phyloP scores from a whole-genome alignment of 345 rosid genomes.

The Dimocarpus longan region DNA sequence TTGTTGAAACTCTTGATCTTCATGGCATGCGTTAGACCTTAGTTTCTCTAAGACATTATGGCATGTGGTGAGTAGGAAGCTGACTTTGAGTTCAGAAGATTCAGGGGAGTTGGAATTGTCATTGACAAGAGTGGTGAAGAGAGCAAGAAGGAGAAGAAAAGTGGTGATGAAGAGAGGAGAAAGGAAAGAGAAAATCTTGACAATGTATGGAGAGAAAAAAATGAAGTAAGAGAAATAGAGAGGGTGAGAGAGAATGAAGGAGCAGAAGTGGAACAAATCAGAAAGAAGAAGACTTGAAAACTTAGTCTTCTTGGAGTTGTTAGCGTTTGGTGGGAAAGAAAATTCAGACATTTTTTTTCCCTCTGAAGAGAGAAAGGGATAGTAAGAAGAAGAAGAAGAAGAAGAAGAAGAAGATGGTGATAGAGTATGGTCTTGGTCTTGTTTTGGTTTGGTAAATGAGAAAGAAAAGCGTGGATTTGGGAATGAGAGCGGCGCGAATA shows the following conservation, averaged over 20 bases:
- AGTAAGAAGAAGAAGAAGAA: not conserved
- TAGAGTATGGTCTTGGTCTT: conserved; percentile 12
- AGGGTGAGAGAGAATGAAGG: conserved; percentile 64
- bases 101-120: conserved; percentile 22
- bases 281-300: conserved; percentile 54
- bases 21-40: conserved; percentile 39
- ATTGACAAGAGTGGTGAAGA: conserved; percentile 43
- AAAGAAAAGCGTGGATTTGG: conserved; percentile 28
- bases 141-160: conserved; percentile 64
- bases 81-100: conserved; percentile 39
- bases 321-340: conserved; percentile 31
- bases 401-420: conserved; percentile 20
- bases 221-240: conserved; percentile 51
- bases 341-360: conserved; percentile 52
- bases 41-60: conserved; percentile 44
- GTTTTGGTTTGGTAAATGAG: conserved; percentile 22
- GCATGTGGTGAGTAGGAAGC: conserved; percentile 42
- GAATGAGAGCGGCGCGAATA: conserved; percentile 61
- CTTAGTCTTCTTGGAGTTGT: conserved; percentile 33
- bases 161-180: conserved; percentile 88
- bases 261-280: conserved; percentile 47
- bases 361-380: conserved; percentile 1
- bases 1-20: conserved; percentile 27
- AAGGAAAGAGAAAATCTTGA: conserved; percentile 76
- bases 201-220: conserved; percentile 68